Base-by-base conservation (phyloP, 306 rosid species). In the Dalbergia cochinchinensis region DNA sequence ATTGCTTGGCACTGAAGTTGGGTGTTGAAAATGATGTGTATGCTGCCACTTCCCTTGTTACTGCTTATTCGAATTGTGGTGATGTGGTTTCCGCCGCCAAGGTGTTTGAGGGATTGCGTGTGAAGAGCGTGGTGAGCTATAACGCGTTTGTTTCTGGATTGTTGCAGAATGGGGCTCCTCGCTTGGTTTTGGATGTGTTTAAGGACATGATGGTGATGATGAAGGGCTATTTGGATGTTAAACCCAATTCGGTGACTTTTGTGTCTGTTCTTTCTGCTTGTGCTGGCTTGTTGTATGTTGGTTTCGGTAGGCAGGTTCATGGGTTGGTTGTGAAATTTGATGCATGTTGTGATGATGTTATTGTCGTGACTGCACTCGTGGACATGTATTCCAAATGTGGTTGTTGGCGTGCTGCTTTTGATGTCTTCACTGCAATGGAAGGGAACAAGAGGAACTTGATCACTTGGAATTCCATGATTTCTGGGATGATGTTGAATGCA, bases 371-470 rank as follows among this genome's bases (percentile, higher is more conserved):
- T 61, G 85, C 92, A 19, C 80, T 91, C 63, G 88, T 90, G 55
- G 90, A 90, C 82, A 83, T 90, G 92, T 90, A 91, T 78, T 91
- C 89, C 18, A 91, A 92, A 67, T 88, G 95, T 77, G 92, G 96
- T 54, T 77, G 77, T 83, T 89, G 95, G 94, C 63, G 37, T 69
- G 74, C 39, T 22, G 92, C 89, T 45, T 74, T 83, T 64, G 82
- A 76, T 54, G 78, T 83, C 22, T 91, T 90, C 73, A 64, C 45
- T 4, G 87, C 82, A 19, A 70, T 78, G 5, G 69, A 59, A 62
- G 78, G 74, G 58, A 64, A 60, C 34, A 85, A 79, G 78, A 83
- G 87, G 86, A 87, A 88, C 81, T 73, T 90, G 81, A 63, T 88
- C 77, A 88, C 91, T n/a, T 87, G 93, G 93, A 91, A 93, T 54